Percentiles rank a stretch among this genome's conserved stretches.
Conservation (phyloP, 2,329 filamentous ascomycete genomes). For the Balansia obtecta region DNA sequence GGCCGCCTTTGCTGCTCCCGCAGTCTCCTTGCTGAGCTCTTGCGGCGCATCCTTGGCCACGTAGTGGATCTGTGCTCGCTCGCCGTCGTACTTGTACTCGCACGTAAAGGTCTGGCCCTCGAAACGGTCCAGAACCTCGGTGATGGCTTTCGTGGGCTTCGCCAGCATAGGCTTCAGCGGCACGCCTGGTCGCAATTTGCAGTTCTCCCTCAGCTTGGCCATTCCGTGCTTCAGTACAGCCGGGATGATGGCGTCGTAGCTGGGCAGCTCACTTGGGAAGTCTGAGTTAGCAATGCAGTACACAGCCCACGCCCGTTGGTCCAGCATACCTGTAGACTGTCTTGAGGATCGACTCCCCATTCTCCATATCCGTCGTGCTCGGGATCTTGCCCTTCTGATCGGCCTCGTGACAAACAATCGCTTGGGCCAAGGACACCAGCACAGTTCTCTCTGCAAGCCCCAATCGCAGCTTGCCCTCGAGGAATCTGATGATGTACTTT, state of each 20-base stretch:
- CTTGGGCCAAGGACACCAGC: slow-evolving; percentile 79
- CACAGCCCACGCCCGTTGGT: no score
- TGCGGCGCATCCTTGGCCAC: slow-evolving; percentile 68
- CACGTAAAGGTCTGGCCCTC: slow-evolving; percentile 93
- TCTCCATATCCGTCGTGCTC: slow-evolving; percentile 62
- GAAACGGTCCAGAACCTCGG: slow-evolving; percentile 92
- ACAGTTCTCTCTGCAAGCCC: slow-evolving; percentile 89
- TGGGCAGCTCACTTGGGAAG: slow-evolving; percentile 61
- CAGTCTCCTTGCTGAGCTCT: slow-evolving; percentile 51
- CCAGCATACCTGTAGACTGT: slow-evolving; percentile 64
- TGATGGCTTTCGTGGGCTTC: slow-evolving; percentile 96
- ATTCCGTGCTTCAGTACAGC: slow-evolving; percentile 81
- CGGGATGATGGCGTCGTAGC: slow-evolving; percentile 89
- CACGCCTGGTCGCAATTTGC: slow-evolving; percentile 85
- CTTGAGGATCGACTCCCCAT: slow-evolving; percentile 79
- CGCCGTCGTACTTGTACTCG: slow-evolving; percentile 98
- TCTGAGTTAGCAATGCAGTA: no score
- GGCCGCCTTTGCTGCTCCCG: slow-evolving; percentile 50
- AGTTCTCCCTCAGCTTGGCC: slow-evolving; percentile 66
- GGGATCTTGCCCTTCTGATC: slow-evolving; percentile 57
- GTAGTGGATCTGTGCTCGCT: slow-evolving; percentile 97
- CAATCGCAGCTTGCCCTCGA: slow-evolving; percentile 87
- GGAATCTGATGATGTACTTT: slow-evolving; percentile 83
- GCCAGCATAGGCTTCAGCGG: slow-evolving; percentile 97
- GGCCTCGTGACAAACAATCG: slow-evolving; percentile 72